Evolutionary conservation across 768 basidiomycete species (phyloP).

Genomic region (Amanita thiersii): DNA sequence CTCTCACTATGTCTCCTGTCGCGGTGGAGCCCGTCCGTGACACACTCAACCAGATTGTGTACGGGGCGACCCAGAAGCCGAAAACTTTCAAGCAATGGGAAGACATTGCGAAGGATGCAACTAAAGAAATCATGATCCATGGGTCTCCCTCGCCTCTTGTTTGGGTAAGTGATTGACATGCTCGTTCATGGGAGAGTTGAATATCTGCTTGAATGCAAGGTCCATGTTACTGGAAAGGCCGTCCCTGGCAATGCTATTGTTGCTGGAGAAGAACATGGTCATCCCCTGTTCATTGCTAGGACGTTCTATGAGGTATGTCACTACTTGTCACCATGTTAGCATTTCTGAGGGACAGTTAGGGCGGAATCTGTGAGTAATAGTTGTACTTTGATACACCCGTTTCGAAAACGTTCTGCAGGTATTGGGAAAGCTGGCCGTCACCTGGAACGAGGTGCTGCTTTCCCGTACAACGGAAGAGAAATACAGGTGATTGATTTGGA

Average conservation of each 20-base stretch:
- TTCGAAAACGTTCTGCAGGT: constrained; percentile 5
- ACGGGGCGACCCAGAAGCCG: constrained; percentile 13
- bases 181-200: not conserved
- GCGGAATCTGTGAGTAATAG: constrained; percentile 7
- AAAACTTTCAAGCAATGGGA: constrained; percentile 16
- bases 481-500: constrained; percentile 14
- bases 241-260: constrained; percentile 15
- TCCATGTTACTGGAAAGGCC: constrained; percentile 13
- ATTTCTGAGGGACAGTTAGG: not conserved
- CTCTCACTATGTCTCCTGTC: not conserved
- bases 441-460: constrained; percentile 15
- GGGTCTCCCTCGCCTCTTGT: constrained; percentile 15
- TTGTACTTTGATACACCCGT: not conserved
- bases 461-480: constrained; percentile 16
- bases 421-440: constrained; percentile 16
- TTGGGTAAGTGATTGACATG: constrained; percentile 11
- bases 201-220: constrained; percentile 1
- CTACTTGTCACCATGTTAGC: not conserved
- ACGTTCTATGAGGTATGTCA: constrained; percentile 15
- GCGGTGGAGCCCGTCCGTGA: constrained; percentile 4
- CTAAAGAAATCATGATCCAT: constrained; percentile 10
- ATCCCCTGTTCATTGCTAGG: constrained; percentile 15
- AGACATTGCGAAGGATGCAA: constrained; percentile 12
- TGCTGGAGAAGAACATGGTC: constrained; percentile 14
- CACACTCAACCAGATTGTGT: constrained; percentile 8